phyloP scores from a whole-genome alignment of 2,329 filamentous ascomycete genomes.

The Beauveria pseudobassiana region DNA sequence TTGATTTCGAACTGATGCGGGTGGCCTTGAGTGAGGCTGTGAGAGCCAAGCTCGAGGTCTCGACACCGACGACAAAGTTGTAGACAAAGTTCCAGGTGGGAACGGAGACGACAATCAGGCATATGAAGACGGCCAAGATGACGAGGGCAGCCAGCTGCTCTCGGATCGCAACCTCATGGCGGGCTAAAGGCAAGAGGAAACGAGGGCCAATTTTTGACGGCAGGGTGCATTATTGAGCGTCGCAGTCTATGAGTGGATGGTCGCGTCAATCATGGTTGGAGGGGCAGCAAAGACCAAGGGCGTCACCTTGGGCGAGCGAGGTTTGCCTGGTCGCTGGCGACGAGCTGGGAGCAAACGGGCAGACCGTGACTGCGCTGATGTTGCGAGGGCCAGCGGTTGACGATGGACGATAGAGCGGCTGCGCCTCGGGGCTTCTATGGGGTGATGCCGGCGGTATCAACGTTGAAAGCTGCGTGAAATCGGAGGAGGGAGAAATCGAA shows the following conservation, averaged over 20 bases:
- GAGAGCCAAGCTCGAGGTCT: constrained; percentile 58
- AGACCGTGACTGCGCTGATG: not conserved
- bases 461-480: not conserved
- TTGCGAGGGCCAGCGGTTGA: not conserved
- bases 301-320: not conserved
- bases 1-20: constrained; percentile 69
- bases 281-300: not conserved
- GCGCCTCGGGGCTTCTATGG: constrained; percentile 2
- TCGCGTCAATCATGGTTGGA: not conserved
- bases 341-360: not conserved
- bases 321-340: not conserved
- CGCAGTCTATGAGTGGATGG: not conserved
- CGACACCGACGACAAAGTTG: constrained; percentile 43
- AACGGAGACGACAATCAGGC: constrained; percentile 73
- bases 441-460: not conserved
- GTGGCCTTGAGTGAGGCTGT: constrained; percentile 83
- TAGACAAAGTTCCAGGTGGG: constrained; percentile 61
- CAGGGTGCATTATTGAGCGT: constrained; percentile 1
- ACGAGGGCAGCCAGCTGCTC: constrained; percentile 81
- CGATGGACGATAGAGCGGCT: not conserved
- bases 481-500: not conserved
- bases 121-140: constrained; percentile 64
- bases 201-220: not conserved
- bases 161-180: constrained; percentile 79
- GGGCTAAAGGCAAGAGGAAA: not conserved